Conservation (phyloP, 352 stramenopile species). For the Phytophthora europaea region DNA sequence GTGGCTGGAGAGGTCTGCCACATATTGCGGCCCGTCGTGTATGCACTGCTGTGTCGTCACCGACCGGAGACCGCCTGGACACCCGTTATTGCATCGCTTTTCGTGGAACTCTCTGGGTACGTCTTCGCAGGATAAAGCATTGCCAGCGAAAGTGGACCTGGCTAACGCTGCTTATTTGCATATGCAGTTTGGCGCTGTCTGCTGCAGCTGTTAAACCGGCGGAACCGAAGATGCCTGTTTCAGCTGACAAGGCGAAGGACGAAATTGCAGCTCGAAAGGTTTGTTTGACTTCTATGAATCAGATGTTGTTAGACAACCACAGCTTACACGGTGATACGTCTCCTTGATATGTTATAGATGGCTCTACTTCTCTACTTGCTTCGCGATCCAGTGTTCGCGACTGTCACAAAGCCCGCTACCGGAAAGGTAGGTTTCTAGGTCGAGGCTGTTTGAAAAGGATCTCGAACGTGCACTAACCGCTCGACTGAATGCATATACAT, state of each 20-base stretch:
- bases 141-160: not conserved
- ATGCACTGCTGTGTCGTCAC: constrained; percentile 72
- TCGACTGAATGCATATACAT: constrained; percentile 1
- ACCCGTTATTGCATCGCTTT: constrained; percentile 61
- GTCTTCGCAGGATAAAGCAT: constrained; percentile 3
- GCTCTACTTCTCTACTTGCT: constrained; percentile 86
- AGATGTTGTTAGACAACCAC: not conserved
- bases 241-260: constrained; percentile 57
- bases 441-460: not conserved
- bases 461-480: constrained; percentile 8
- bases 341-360: constrained; percentile 58
- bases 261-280: constrained; percentile 79
- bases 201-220: constrained; percentile 61
- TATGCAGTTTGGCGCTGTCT: constrained; percentile 62
- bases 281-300: constrained; percentile 6
- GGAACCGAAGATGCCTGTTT: constrained; percentile 29
- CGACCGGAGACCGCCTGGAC: constrained; percentile 69
- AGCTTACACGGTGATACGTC: too few relatives aligned
- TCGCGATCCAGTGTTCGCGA: constrained; percentile 78
- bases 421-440: constrained; percentile 55
- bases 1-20: constrained; percentile 80
- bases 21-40: constrained; percentile 79
- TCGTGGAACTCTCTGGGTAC: constrained; percentile 74
- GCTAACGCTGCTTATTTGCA: constrained; percentile 16
- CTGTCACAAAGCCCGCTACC: constrained; percentile 71